These are phyloP conservation scores for Xylaria intraflava DNA, from an alignment of 495 filamentous ascomycete genomes.

Conservation along the genomic window DNA sequence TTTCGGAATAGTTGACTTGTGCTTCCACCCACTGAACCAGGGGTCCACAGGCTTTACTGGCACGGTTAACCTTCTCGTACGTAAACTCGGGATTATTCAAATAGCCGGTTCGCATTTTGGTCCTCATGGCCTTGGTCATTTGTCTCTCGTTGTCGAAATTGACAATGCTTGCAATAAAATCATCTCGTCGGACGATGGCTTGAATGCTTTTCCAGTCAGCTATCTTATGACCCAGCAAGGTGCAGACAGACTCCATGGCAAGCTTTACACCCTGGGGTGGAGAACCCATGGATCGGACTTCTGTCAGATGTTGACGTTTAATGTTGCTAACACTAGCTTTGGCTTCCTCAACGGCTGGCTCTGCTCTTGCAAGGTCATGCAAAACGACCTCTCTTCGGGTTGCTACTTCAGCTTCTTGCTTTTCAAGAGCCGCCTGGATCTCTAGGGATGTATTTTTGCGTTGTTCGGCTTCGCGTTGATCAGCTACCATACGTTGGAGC, in stretches of 20 bases:
- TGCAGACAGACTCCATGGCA: slow-evolving; percentile 91
- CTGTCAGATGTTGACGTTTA: slow-evolving; percentile 91
- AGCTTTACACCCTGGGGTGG: slow-evolving; percentile 86
- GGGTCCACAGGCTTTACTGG: slow-evolving; percentile 93
- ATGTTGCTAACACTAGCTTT: slow-evolving; percentile 96
- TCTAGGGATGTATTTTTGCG: slow-evolving; percentile 79
- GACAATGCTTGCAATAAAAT: slow-evolving; percentile 97
- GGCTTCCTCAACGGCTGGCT: slow-evolving; percentile 88
- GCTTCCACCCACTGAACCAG: slow-evolving; percentile 96
- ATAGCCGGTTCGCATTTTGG: slow-evolving; percentile 90
- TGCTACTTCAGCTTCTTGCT: slow-evolving; percentile 84
- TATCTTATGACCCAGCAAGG: slow-evolving; percentile 83
- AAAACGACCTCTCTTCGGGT: slow-evolving; percentile 76
- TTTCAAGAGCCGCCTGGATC: slow-evolving; percentile 78
- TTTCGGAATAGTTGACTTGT: slow-evolving; percentile 95
- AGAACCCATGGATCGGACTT: slow-evolving; percentile 93
- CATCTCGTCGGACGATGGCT: slow-evolving; percentile 78
- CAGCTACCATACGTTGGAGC: slow-evolving; percentile 90
- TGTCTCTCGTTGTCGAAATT: slow-evolving; percentile 93
- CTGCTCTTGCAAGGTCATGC: slow-evolving; percentile 80
- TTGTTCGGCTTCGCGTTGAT: slow-evolving; percentile 93
- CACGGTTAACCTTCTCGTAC: slow-evolving; percentile 88
- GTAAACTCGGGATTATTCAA: slow-evolving; percentile 90
- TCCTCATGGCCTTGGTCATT: slow-evolving; percentile 76
- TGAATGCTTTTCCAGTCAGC: slow-evolving; percentile 86